Evolutionary conservation across 768 basidiomycete species (phyloP).

Genomic region (Kwoniella europaea): DNA sequence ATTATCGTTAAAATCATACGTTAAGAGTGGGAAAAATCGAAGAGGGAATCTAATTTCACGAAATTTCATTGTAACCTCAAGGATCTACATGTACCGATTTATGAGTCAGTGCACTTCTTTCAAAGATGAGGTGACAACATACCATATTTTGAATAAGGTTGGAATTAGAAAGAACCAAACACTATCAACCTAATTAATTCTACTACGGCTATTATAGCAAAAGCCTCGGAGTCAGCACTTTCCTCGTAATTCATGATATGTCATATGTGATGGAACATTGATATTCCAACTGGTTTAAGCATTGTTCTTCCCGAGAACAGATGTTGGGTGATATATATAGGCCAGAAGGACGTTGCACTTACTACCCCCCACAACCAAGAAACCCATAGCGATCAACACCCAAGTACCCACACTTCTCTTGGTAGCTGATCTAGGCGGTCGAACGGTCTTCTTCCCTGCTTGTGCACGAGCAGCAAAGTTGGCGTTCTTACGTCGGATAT

Average conservation of each 20-base stretch:
- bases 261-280: too few species aligned
- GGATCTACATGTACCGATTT: too few species aligned
- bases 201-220: conserved; percentile 36
- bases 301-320: neutral
- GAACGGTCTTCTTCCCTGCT: conserved; percentile 43
- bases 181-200: conserved; percentile 44
- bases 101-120: too few species aligned
- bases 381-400: conserved; percentile 50
- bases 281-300: too few species aligned
- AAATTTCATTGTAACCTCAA: too few species aligned
- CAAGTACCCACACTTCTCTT: conserved; percentile 41
- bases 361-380: conserved; percentile 52
- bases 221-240: too few species aligned
- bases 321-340: neutral
- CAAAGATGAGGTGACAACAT: too few species aligned
- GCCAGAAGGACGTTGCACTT: conserved; percentile 26
- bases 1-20: too few species aligned
- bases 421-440: conserved; percentile 42
- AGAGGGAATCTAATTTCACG: too few species aligned
- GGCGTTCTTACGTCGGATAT: conserved; percentile 54
- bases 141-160: neutral
- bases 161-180: conserved; percentile 28
- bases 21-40: too few species aligned
- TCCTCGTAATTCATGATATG: too few species aligned
- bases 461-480: conserved; percentile 50